phyloP scores from a whole-genome alignment of 2,329 filamentous ascomycete species.

The Fusarium begoniae region DNA sequence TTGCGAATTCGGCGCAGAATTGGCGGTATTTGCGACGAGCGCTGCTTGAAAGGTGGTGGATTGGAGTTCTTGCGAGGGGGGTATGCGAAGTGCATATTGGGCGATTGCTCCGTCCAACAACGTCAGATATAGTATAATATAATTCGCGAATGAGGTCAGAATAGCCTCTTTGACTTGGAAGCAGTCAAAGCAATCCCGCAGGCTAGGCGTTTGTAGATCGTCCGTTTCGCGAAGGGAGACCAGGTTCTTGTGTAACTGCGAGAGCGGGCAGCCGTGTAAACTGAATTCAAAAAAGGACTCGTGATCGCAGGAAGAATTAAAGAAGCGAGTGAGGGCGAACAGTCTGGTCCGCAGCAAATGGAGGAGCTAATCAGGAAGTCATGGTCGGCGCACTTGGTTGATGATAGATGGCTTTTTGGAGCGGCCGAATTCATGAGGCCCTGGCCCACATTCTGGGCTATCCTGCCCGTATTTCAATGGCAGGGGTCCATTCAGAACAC shows the following conservation, averaged over 20 bases:
- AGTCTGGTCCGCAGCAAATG: constrained; percentile 3
- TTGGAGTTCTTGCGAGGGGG: constrained; percentile 85
- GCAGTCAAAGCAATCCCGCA: constrained; percentile 6
- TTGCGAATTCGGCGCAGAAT: constrained; percentile 69
- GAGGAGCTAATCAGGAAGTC: constrained; percentile 19
- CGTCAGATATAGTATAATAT: background rate
- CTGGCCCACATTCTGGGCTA: constrained; percentile 33
- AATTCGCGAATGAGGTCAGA: background rate
- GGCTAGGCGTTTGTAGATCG: constrained; percentile 3
- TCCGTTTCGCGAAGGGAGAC: constrained; percentile 1
- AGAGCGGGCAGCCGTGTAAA: constrained; percentile 2
- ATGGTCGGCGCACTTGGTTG: constrained; percentile 21
- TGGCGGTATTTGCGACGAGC: constrained; percentile 63
- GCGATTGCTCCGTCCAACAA: background rate
- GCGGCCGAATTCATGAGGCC: constrained; percentile 32
- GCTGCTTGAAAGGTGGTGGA: constrained; percentile 74
- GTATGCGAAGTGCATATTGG: constrained; percentile 86
- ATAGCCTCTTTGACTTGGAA: background rate
- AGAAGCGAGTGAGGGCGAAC: constrained; percentile 28
- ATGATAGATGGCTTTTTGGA: constrained; percentile 40
- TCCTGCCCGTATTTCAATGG: constrained; percentile 12
- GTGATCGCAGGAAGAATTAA: background rate
- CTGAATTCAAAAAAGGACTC: background rate
- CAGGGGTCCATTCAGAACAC: constrained; percentile 29
- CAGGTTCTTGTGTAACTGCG: constrained; percentile 20